These are phyloP conservation scores for Neobulgaria alba DNA, from an alignment of 2,329 filamentous ascomycete species.

Conservation along the genomic window DNA sequence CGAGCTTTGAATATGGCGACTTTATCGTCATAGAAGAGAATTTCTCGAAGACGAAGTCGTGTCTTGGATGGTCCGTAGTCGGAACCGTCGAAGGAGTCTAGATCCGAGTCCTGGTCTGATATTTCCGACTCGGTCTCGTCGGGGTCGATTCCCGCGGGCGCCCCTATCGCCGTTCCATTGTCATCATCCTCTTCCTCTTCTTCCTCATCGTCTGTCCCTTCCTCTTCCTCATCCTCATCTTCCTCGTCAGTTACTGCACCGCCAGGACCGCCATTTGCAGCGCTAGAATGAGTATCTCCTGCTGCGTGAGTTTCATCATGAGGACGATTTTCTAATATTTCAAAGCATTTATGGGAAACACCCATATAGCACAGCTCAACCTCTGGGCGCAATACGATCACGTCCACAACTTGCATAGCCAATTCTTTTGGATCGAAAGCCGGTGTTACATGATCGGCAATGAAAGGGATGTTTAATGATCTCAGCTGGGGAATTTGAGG, in stretches of 20 bases:
- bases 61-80: constrained; percentile 33
- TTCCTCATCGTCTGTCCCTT: constrained; percentile 40
- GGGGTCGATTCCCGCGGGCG: constrained; percentile 25
- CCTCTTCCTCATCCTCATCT: constrained; percentile 37
- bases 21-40: constrained; percentile 78
- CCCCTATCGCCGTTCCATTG: constrained; percentile 26
- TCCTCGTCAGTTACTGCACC: constrained; percentile 34
- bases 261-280: constrained; percentile 31
- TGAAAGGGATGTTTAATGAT: constrained; percentile 61
- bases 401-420: constrained; percentile 68
- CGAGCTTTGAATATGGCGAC: constrained; percentile 72
- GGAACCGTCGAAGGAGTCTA: constrained; percentile 42
- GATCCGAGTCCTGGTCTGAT: constrained; percentile 37
- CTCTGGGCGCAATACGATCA: constrained; percentile 67
- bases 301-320: constrained; percentile 33
- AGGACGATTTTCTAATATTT: constrained; percentile 59
- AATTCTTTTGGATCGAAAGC: constrained; percentile 57
- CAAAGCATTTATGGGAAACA: constrained; percentile 70
- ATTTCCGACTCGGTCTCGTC: constrained; percentile 31
- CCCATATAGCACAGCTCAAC: constrained; percentile 72
- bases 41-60: constrained; percentile 61
- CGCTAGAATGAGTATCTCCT: constrained; percentile 20
- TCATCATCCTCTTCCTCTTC: constrained; percentile 35
- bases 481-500: constrained; percentile 62
- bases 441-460: constrained; percentile 51